These are phyloP conservation scores for Phytophthora multivora DNA, from an alignment of 352 stramenopile genomes.

Conservation along the genomic window DNA sequence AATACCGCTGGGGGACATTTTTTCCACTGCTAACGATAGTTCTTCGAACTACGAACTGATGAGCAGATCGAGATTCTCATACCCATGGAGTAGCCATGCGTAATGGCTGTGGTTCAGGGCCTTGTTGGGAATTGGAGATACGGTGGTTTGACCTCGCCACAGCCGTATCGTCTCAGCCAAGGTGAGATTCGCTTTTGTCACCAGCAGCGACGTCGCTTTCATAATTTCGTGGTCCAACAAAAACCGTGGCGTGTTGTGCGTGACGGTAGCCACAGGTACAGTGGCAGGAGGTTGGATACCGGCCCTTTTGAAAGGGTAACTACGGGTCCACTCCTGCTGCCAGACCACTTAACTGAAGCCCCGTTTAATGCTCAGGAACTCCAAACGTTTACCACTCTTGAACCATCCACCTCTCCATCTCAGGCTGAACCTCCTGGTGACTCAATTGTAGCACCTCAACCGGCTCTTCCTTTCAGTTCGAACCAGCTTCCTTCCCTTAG, in stretches of 20 bases:
- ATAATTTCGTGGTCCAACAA: background rate
- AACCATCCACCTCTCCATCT: no score
- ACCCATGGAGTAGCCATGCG: background rate
- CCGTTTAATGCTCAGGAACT: no score
- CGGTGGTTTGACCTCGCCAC: background rate
- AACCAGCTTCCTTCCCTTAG: no score
- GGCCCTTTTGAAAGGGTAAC: background rate
- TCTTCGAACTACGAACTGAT: no score
- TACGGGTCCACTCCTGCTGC: background rate
- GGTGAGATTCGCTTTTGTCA: background rate
- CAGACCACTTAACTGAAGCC: background rate
- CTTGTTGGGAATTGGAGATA: background rate
- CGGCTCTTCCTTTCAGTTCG: no score
- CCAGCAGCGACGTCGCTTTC: background rate
- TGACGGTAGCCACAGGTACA: no score
- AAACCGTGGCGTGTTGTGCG: background rate
- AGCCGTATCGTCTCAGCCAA: background rate
- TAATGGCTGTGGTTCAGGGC: background rate
- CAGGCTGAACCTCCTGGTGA: no score
- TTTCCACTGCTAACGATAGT: no score
- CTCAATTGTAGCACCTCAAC: no score
- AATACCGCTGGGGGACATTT: no score
- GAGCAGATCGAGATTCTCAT: background rate
- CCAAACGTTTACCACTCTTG: no score
- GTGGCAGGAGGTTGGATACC: background rate